These are phyloP conservation scores for Fraxinus cuspidata DNA, from an alignment of 257 asterid genomes.

Conservation along the genomic window DNA sequence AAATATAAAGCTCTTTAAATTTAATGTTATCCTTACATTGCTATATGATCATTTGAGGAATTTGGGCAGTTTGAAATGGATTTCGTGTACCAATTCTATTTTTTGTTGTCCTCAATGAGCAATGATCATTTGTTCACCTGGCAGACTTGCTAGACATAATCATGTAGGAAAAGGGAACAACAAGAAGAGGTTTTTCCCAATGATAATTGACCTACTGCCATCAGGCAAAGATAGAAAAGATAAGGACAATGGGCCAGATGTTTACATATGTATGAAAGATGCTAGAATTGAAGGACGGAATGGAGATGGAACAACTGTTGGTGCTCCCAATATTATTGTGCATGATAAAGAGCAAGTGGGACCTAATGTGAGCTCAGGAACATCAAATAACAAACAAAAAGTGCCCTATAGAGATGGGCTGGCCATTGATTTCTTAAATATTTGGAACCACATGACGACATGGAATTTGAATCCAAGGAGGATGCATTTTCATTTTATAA, in stretches of 20 bases:
- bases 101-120: not conserved
- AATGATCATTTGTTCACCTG: not conserved
- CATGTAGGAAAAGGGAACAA: not conserved
- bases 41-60: not conserved
- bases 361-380: not conserved
- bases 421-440: slow-evolving; percentile 22
- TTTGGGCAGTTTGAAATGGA: not conserved
- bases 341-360: slow-evolving; percentile 6
- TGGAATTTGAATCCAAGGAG: slow-evolving; percentile 60
- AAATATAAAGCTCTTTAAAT: not conserved
- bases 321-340: slow-evolving; percentile 13
- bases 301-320: slow-evolving; percentile 28
- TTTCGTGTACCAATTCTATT: not conserved
- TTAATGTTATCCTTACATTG: not conserved
- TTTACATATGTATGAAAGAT: slow-evolving; percentile 10
- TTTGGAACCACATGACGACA: slow-evolving; percentile 38
- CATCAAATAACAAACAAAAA: slow-evolving; percentile 7
- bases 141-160: slow-evolving; percentile 6
- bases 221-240: slow-evolving; percentile 22
- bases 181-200: slow-evolving; percentile 19
- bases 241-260: slow-evolving; percentile 10
- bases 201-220: slow-evolving; percentile 37
- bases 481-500: slow-evolving; percentile 50
- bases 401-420: slow-evolving; percentile 23
- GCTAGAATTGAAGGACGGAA: slow-evolving; percentile 16